A percentile compares a stretch with the other conserved stretches of the same genome.
phyloP scores from a whole-genome alignment of 495 filamentous ascomycete genomes.

The Neurospora terricola region DNA sequence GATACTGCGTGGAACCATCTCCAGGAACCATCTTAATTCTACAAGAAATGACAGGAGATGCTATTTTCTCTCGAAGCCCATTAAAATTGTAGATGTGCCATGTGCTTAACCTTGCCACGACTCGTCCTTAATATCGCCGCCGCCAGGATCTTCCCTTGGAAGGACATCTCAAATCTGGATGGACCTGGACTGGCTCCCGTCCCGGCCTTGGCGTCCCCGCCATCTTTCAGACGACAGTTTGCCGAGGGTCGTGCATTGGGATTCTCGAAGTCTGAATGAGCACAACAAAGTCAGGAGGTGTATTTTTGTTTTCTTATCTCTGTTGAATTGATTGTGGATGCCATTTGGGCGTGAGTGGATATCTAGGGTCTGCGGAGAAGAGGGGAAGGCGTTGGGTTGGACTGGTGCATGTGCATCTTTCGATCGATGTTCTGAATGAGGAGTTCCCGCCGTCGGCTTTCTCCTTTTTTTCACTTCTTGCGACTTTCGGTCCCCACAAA shows the following conservation, averaged over 20 bases:
- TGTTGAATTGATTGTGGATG: neutral
- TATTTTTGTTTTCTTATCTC: too few species aligned
- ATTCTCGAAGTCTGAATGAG: neutral
- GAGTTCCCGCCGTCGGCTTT: neutral
- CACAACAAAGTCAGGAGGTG: too few species aligned
- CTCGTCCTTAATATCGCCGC: neutral
- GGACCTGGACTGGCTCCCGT: neutral
- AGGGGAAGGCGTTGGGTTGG: neutral
- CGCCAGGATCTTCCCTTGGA: neutral
- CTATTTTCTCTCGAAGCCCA: neutral
- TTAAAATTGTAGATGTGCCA: neutral
- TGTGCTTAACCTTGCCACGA: neutral
- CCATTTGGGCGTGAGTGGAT: neutral
- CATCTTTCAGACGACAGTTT: neutral
- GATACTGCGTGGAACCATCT: neutral
- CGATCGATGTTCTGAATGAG: neutral
- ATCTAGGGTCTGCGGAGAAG: neutral
- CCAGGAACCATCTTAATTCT: neutral
- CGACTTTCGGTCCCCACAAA: neutral
- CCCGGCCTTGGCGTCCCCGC: neutral
- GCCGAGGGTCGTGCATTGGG: neutral
- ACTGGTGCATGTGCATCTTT: neutral
- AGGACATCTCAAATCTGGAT: neutral
- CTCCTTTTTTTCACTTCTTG: neutral
- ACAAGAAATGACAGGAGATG: neutral